Evolutionary conservation across 306 rosid species (phyloP).

Genomic region (Cucurbita maxima): DNA sequence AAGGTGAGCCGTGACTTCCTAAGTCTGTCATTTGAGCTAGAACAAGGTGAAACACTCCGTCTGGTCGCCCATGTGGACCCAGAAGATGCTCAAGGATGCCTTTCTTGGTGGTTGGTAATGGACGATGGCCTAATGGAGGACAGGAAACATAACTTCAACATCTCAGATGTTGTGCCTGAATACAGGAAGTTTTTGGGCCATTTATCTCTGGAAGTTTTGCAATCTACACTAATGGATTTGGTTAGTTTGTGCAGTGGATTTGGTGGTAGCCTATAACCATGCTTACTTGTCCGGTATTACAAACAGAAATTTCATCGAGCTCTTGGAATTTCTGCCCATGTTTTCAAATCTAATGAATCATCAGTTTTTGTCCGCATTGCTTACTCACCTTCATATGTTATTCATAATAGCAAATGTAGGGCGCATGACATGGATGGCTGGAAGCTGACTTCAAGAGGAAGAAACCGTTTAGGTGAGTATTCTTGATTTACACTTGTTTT

Average conservation of each 20-base stretch:
- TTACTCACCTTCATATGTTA: background rate
- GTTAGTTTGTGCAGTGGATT: slow-evolving; percentile 51
- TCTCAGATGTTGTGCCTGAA: slow-evolving; percentile 42
- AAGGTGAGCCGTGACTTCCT: slow-evolving; percentile 63
- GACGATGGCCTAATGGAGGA: slow-evolving; percentile 57
- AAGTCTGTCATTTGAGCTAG: slow-evolving; percentile 66
- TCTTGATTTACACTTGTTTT: too few relatives aligned
- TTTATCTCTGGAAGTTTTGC: slow-evolving; percentile 60
- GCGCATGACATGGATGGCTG: background rate
- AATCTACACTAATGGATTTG: slow-evolving; percentile 71
- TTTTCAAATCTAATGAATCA: background rate
- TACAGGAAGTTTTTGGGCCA: slow-evolving; percentile 60
- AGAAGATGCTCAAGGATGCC: slow-evolving; percentile 58
- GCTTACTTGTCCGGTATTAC: background rate
- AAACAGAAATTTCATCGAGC: background rate
- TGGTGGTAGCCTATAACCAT: slow-evolving; percentile 30
- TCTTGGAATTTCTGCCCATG: background rate
- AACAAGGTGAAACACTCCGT: slow-evolving; percentile 63
- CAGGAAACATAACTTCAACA: slow-evolving; percentile 38
- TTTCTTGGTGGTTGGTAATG: slow-evolving; percentile 87
- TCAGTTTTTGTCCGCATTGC: background rate
- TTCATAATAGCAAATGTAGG: background rate
- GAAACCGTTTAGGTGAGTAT: background rate
- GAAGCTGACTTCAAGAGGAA: background rate
- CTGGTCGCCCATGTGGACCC: slow-evolving; percentile 78